Evolutionary conservation across 345 rosid genomes (phyloP).

Genomic region (Brassica juncea): DNA sequence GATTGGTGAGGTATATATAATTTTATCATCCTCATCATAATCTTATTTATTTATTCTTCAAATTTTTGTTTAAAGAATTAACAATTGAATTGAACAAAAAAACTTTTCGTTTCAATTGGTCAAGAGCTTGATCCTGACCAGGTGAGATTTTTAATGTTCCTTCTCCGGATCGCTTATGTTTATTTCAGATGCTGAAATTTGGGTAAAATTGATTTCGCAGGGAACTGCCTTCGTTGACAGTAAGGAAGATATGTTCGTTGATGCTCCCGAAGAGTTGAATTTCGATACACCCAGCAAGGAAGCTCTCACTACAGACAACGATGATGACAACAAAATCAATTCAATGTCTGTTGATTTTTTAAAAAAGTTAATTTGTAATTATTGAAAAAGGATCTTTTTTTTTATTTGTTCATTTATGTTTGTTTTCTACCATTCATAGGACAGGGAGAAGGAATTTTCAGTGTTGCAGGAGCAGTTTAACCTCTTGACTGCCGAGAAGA

Average conservation of each 20-base stretch:
- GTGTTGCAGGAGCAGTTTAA: constrained; percentile 51
- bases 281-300: constrained; percentile 53
- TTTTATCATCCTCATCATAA: no score
- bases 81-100: no score
- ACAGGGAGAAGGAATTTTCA: constrained; percentile 46
- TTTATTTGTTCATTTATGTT: constrained; percentile 12
- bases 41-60: no score
- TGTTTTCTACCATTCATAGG: constrained; percentile 26
- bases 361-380: background rate
- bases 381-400: background rate
- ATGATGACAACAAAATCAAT: constrained; percentile 23
- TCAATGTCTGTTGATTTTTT: constrained; percentile 42
- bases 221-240: constrained; percentile 49
- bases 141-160: constrained; percentile 26
- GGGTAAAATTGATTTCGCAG: constrained; percentile 2
- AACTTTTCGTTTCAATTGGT: no score
- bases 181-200: background rate
- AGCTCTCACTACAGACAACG: constrained; percentile 42
- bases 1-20: no score
- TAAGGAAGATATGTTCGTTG: constrained; percentile 88
- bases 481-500: constrained; percentile 40
- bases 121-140: constrained; percentile 35
- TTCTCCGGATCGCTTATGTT: background rate
- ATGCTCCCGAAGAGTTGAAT: constrained; percentile 77
- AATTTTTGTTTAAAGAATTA: no score